Base-by-base conservation (phyloP, 2,329 filamentous ascomycete species). In the Ophiostoma ulmi region DNA sequence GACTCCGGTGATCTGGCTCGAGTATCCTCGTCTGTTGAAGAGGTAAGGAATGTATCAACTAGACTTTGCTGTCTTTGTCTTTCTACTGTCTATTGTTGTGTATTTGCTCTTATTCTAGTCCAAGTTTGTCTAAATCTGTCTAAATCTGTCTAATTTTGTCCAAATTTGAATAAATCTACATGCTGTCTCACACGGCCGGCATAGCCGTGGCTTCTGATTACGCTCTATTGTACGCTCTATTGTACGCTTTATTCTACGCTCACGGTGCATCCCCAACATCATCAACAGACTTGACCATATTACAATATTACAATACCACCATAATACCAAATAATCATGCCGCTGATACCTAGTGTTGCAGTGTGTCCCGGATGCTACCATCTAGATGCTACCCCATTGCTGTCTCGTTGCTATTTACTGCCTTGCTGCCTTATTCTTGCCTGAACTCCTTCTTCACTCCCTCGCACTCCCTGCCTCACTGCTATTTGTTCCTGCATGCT, bases 1-100 rank as follows among this genome's bases (percentile, higher is more conserved):
- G 52, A 58, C 52, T 58, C 52, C 10, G 52, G 52, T 58, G 52
- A 10, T 58, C 52, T 58, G 52, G 52, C 52, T 58, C 22, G 52
- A 39, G 38, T 48, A 20, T 48, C 14, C 52, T 58, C 52, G 22
- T 48, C n/a, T 58, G 52, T 58, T 58, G 52, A 26, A 58, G 52
- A 58, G 22, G 52, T 17, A 58, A 58, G 52, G 52, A 58, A 58
- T 58, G 52, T 58, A 14, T 58, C 20, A n/a, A 10, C n/a, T 44
- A 10, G 39, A 14, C 39, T 44, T 44, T 11, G 3, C 31, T 31
- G 31, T 31, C 31, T 31, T 31, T 31, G 31, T 3, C 31, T 31
- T 31, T 31, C 31, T 31, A 2, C 31, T 31, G 31, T 31, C 31
- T 31, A 31, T 4, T 58, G 52, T 8, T 11, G n/a, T 58, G 22